phyloP scores from a whole-genome alignment of 352 stramenopile genomes.

The Globisporangium middletonii region DNA sequence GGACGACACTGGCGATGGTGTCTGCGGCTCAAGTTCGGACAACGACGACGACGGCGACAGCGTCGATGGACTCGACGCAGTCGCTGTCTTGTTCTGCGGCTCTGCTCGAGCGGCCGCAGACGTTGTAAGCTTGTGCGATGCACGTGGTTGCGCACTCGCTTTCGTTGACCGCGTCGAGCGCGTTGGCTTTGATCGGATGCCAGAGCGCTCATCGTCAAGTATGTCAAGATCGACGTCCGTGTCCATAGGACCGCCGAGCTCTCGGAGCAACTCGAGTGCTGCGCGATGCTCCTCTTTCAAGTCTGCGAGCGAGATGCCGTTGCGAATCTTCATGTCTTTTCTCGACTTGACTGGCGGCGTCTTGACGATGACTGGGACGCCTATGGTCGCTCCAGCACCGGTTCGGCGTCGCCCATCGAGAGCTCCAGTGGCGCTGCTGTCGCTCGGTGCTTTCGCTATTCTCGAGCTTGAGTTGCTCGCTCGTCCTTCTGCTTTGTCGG shows the following conservation, averaged over 20 bases:
- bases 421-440: background rate
- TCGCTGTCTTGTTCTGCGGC: background rate
- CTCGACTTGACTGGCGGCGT: slow-evolving; percentile 15
- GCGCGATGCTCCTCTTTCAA: slow-evolving; percentile 71
- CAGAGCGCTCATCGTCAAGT: slow-evolving; percentile 5
- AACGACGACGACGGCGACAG: background rate
- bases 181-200: background rate
- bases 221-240: slow-evolving; percentile 24
- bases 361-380: slow-evolving; percentile 8
- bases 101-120: background rate
- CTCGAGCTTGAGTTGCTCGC: no score
- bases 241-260: slow-evolving; percentile 60
- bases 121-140: background rate
- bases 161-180: background rate
- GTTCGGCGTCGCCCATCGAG: background rate
- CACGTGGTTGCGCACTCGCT: background rate
- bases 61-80: background rate
- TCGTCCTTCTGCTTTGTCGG: no score
- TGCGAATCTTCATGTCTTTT: slow-evolving; percentile 33
- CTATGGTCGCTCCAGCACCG: background rate
- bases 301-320: slow-evolving; percentile 59
- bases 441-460: background rate
- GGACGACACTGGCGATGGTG: slow-evolving; percentile 3
- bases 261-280: slow-evolving; percentile 63
- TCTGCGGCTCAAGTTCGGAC: background rate